Evolutionary conservation across 2,329 filamentous ascomycete genomes (phyloP), one percentile per base, ranked within the genome.

Genomic region (Fusarium denticulatum): DNA sequence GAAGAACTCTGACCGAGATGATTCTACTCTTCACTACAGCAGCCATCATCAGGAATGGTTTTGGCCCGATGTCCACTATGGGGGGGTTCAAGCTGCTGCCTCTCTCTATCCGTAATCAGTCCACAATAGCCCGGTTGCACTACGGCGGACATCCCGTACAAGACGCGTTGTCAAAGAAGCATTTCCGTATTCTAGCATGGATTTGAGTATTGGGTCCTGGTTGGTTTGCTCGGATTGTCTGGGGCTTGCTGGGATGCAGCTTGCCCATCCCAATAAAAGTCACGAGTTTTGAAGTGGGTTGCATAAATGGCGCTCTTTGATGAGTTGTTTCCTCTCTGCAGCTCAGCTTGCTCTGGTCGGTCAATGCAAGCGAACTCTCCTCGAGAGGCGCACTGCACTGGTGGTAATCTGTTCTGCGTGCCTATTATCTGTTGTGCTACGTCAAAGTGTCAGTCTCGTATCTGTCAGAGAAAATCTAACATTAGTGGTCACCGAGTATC

Each of bases 261-360:
- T 58, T 71, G 75, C 49, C 62, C 56, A 74, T 74, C 73, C 53
- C 43, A 77, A 74, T 73, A 68, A 71, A 61, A 65, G 52, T 61
- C 47, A 57, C 56, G 32, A 64, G 56, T 40, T 59, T 36, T 47
- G 45, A 49, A 43, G 47, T 71, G 57, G 53, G 43, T 61, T 72
- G 59, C 67, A 73, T 74, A 64, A 69, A 71, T 71, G 49, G 64
- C 64, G 71, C 46, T 59, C 64, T 73, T 56, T 55, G 53, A 61
- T 66, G 39, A 67, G 61, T 28, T 34, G 57, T 69, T 76, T 77
- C 63, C 66, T 68, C 64, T 50, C 42, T 62, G 60, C 42, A 62
- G 36, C 62, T 45, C 53, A 59, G 45, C 57, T 42, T 30, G 46
- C 45, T 55, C 66, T 59, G 30, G 53, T 26, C 42, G 30, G 53